These are phyloP conservation scores for Hypoxylon subgilvum DNA, from an alignment of 495 filamentous ascomycete genomes.

Conservation along the genomic window DNA sequence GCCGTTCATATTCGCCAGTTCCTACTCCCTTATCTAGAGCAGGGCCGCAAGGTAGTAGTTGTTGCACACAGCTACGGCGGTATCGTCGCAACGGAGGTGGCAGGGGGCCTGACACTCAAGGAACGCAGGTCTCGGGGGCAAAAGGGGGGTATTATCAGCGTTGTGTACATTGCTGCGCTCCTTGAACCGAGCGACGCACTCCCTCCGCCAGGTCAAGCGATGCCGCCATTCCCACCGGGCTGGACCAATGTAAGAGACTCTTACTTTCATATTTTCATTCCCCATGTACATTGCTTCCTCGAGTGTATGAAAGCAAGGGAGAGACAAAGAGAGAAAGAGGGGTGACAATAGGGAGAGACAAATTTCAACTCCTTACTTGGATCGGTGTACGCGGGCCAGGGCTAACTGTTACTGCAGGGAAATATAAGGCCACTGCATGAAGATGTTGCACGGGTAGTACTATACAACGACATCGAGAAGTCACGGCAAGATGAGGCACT, in stretches of 20 bases:
- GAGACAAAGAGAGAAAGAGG: no score
- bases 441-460: constrained; percentile 22
- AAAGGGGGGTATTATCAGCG: constrained; percentile 47
- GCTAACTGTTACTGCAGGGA: background rate
- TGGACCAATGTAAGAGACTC: constrained; percentile 28
- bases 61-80: constrained; percentile 54
- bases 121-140: constrained; percentile 33
- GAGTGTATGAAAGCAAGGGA: no score
- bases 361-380: no score
- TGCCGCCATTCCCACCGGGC: background rate
- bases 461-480: constrained; percentile 41
- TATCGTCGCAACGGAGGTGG: constrained; percentile 45
- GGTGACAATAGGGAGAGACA: no score
- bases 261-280: constrained; percentile 9
- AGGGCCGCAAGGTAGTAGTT: constrained; percentile 42
- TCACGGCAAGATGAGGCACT: constrained; percentile 31
- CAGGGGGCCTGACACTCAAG: constrained; percentile 37
- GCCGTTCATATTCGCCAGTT: constrained; percentile 33
- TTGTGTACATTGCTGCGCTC: constrained; percentile 50
- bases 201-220: constrained; percentile 19
- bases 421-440: constrained; percentile 8
- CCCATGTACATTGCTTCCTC: background rate
- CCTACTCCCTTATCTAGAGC: constrained; percentile 25
- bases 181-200: constrained; percentile 41
- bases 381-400: no score